Conservation (phyloP, 1,284 basidiomycete species). For the Puccinia triticina region DNA sequence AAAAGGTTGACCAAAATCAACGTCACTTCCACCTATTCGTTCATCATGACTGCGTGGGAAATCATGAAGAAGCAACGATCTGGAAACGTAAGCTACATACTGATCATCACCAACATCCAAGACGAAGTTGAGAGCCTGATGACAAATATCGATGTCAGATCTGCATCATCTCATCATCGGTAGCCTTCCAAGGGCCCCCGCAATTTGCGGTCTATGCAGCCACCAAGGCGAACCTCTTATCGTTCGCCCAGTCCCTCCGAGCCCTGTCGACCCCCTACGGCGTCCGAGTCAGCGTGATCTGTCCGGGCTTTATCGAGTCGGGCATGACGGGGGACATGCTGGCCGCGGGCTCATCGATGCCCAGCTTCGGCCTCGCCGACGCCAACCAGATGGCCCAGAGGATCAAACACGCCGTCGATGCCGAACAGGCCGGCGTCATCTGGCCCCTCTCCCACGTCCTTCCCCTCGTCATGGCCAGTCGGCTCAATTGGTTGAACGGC, state of each 20-base stretch:
- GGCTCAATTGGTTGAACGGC: conserved; percentile 38
- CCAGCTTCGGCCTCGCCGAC: conserved; percentile 18
- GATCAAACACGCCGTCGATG: conserved; percentile 31
- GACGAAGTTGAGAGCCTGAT: not conserved
- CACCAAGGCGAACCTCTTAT: conserved; percentile 45
- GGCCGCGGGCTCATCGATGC: conserved; percentile 44
- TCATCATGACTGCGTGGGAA: conserved; percentile 49
- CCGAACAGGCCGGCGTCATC: conserved; percentile 25
- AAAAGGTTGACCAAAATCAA: conserved; percentile 47
- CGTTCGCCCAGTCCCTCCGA: conserved; percentile 40
- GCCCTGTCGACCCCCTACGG: conserved; percentile 22
- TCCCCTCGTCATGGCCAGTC: conserved; percentile 32
- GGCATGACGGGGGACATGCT: conserved; percentile 46
- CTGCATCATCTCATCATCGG: conserved; percentile 47
- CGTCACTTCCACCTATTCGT: conserved; percentile 33
- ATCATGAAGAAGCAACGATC: conserved; percentile 46
- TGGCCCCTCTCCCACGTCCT: conserved; percentile 50
- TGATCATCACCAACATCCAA: not conserved
- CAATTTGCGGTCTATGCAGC: conserved; percentile 50
- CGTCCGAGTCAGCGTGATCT: conserved; percentile 36
- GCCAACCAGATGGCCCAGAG: conserved; percentile 36
- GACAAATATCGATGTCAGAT: conserved; percentile 2
- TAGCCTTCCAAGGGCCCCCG: conserved; percentile 36
- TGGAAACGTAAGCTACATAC: conserved; percentile 48
- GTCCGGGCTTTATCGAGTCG: conserved; percentile 50